A percentile compares a stretch with the other conserved stretches of the same genome.
phyloP scores from a whole-genome alignment of 768 basidiomycete genomes.

The Auriscalpium microsporum region DNA sequence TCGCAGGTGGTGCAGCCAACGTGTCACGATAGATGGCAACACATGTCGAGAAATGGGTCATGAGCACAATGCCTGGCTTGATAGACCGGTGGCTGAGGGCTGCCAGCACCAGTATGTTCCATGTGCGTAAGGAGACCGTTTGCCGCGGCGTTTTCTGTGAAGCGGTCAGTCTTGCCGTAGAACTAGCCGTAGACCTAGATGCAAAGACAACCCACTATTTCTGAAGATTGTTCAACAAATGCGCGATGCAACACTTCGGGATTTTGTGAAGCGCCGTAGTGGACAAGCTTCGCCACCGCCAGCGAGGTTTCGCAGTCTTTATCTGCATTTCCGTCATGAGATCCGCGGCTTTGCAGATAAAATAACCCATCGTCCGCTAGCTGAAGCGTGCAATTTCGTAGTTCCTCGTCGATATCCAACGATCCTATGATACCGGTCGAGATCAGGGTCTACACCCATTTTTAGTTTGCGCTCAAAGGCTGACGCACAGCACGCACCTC shows the following conservation, averaged over 20 bases:
- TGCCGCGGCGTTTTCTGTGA: slow-evolving; percentile 4
- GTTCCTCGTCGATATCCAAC: slow-evolving; percentile 3
- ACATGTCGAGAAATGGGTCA: slow-evolving; percentile 45
- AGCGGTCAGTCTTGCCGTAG: not conserved
- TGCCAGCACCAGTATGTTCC: slow-evolving; percentile 56
- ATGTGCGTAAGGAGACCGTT: slow-evolving; percentile 40
- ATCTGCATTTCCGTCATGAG: slow-evolving; percentile 32
- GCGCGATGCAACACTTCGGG: slow-evolving; percentile 32
- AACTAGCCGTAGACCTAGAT: not conserved
- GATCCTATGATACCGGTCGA: slow-evolving; percentile 19
- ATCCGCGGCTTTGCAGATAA: slow-evolving; percentile 20
- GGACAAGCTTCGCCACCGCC: slow-evolving; percentile 42
- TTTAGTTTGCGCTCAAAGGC: not conserved
- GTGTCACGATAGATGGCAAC: slow-evolving; percentile 33
- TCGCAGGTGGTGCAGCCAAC: slow-evolving; percentile 21
- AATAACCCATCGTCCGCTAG: slow-evolving; percentile 9
- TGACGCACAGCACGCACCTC: slow-evolving; percentile 34
- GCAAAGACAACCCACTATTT: not conserved
- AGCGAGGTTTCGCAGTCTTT: slow-evolving; percentile 43
- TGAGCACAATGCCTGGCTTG: slow-evolving; percentile 34
- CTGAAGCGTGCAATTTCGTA: slow-evolving; percentile 1
- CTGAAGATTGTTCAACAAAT: slow-evolving; percentile 22
- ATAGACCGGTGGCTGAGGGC: slow-evolving; percentile 34
- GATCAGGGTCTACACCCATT: slow-evolving; percentile 20
- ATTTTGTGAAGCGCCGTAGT: slow-evolving; percentile 38